Conservation (phyloP, 208 protist species). For the Acanthamoeba lenticulata region DNA sequence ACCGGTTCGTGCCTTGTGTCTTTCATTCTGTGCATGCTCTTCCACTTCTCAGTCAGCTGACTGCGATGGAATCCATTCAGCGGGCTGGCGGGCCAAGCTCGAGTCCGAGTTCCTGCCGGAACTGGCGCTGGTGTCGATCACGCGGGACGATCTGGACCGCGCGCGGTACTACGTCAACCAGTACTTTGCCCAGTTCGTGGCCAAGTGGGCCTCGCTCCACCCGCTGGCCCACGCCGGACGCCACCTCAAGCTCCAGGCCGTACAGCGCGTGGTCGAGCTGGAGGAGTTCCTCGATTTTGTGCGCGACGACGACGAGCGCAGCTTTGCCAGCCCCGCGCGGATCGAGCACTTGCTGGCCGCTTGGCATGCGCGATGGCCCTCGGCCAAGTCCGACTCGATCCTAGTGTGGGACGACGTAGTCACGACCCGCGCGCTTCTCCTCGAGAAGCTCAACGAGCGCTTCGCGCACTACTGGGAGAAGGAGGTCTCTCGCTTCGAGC, state of each 20-base stretch:
- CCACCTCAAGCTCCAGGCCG: slow-evolving; percentile 78
- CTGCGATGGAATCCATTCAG: background rate
- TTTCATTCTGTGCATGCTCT: background rate
- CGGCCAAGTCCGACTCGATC: slow-evolving; percentile 75
- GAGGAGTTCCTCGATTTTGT: slow-evolving; percentile 83
- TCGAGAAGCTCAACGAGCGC: slow-evolving; percentile 81
- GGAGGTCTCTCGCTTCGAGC: slow-evolving; percentile 5
- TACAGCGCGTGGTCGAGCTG: slow-evolving; percentile 83
- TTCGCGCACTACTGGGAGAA: slow-evolving; percentile 67
- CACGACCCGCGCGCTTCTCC: slow-evolving; percentile 70
- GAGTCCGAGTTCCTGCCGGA: slow-evolving; percentile 71
- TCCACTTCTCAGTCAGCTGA: no score
- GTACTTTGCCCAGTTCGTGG: slow-evolving; percentile 77
- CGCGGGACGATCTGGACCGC: slow-evolving; percentile 74
- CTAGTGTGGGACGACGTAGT: slow-evolving; percentile 86
- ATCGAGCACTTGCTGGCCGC: slow-evolving; percentile 17
- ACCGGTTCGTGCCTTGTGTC: background rate
- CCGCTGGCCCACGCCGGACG: slow-evolving; percentile 71
- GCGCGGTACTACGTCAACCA: slow-evolving; percentile 78
- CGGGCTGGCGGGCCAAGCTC: background rate
- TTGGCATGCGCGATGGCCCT: slow-evolving; percentile 58
- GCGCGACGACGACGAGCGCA: slow-evolving; percentile 46
- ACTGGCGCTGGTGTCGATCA: slow-evolving; percentile 75
- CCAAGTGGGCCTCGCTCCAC: slow-evolving; percentile 81
- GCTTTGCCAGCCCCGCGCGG: slow-evolving; percentile 1